Evolutionary conservation across 2,329 filamentous ascomycete genomes (phyloP), one percentile per base, ranked within the genome.

Genomic region (Pestalotiopsis sp.): DNA sequence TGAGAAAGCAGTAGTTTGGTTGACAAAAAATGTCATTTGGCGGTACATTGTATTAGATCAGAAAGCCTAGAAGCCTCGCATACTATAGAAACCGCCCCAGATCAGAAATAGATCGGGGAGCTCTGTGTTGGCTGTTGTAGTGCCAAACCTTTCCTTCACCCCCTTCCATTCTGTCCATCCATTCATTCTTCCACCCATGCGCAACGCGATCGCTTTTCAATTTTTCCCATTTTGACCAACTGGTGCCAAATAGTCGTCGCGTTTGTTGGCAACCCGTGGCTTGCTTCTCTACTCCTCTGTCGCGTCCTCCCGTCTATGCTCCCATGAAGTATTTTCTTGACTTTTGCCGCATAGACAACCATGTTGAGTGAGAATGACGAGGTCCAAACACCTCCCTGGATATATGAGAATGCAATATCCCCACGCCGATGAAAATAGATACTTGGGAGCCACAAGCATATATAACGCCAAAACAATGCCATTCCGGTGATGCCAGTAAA

Each of bases 401-500:
- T 49, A 64, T 36, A 27, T 64, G 38, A 14, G n/a, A 36, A 64
- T 64, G 62, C 62, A 55, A 64, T 62, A 39, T 38, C 9, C 38
- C n/a, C 17, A n/a, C 58, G 5, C 38, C n/a, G 38, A 55, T 27
- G 31, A 36, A 36, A 36, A 36, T 36, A 36, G 31, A 52, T 12
- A 23, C n/a, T 27, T 64, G 62, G 17, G 39, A 49, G 31, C 58
- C 58, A 60, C 58, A 41, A 49, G 39, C n/a, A 52, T 23, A 14
- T 27, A 55, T 69, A 75, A 74, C 75, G 76, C 76, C 75, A 71
- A 75, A 71, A 70, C 31, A 69, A 78, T 78, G 76, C 76, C 72
- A 74, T 69, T 74, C 70, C 71, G 69, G 68, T 74, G 69, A 73
- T 77, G 64, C 62, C 63, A 61, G 49, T 36, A 36, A 36, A 36